Evolutionary conservation across 2,329 filamentous ascomycete genomes (phyloP).

Genomic region (Botrytis porri): DNA sequence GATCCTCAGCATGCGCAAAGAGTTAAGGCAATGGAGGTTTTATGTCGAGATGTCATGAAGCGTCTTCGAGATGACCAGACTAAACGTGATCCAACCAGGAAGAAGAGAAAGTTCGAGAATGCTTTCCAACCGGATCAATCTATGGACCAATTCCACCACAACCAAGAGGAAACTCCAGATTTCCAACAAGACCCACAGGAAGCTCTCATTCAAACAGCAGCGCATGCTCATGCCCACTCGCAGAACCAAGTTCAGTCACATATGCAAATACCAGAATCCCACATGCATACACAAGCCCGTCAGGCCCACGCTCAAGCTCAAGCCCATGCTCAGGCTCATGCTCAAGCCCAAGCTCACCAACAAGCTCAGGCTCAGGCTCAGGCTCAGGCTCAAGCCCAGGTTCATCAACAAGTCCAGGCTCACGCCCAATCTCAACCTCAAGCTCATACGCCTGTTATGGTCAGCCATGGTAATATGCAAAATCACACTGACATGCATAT

Average conservation of each 20-base stretch:
- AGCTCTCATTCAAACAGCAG: conserved; percentile 31
- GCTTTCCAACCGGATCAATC: conserved; percentile 24
- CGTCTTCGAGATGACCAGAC: conserved; percentile 65
- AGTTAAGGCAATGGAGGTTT: conserved; percentile 63
- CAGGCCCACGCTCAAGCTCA: conserved; percentile 27
- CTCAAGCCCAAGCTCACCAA: conserved; percentile 25
- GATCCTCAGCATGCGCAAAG: conserved; percentile 55
- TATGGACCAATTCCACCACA: conserved; percentile 30
- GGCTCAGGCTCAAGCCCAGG: conserved; percentile 24
- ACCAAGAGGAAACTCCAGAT: conserved; percentile 28
- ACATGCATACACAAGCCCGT: conserved; percentile 26
- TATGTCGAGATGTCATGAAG: conserved; percentile 77
- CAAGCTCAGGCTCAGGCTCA: conserved; percentile 28
- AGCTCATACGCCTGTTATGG: conserved; percentile 31
- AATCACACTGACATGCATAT: conserved; percentile 59
- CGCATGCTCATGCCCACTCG: conserved; percentile 36
- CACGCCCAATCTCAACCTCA: conserved; percentile 12
- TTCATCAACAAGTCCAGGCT: conserved; percentile 27
- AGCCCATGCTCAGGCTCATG: conserved; percentile 24
- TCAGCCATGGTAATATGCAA: conserved; percentile 52
- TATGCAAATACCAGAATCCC: conserved; percentile 17
- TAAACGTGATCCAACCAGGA: conserved; percentile 50
- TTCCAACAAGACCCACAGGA: conserved; percentile 33
- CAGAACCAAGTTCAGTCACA: conserved; percentile 30
- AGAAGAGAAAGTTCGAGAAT: conserved; percentile 39